Conservation (phyloP, 257 asterid genomes). For the Scutellaria minor region DNA sequence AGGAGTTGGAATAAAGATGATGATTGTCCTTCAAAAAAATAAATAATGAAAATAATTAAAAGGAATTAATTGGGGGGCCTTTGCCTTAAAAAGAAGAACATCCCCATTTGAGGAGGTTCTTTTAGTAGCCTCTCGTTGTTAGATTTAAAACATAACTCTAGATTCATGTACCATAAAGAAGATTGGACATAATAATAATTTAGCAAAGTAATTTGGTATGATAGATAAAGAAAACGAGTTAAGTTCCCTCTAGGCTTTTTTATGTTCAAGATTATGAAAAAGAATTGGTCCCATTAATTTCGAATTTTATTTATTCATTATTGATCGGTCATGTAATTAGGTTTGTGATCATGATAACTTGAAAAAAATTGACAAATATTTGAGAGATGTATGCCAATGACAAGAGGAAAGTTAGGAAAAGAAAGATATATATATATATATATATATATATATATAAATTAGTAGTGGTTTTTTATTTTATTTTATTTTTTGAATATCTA, state of each 20-base stretch:
- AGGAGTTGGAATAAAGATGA: slow-evolving; percentile 49
- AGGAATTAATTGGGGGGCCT: slow-evolving; percentile 41
- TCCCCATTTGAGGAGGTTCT: slow-evolving; percentile 49
- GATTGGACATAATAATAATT: slow-evolving; percentile 30
- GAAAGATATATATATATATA: too few relatives aligned
- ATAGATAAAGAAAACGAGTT: not conserved
- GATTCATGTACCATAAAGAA: slow-evolving; percentile 39
- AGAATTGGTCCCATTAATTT: not conserved
- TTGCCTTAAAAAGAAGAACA: slow-evolving; percentile 58
- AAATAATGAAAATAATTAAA: not conserved
- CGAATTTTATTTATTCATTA: not conserved
- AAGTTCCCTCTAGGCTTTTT: slow-evolving; percentile 2
- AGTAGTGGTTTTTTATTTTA: too few relatives aligned
- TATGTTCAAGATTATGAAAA: not conserved
- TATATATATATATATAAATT: too few relatives aligned
- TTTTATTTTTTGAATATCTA: too few relatives aligned
- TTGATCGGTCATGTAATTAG: not conserved
- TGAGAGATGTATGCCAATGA: too few relatives aligned
- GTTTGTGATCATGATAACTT: not conserved
- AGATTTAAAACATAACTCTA: slow-evolving; percentile 34
- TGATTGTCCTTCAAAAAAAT: slow-evolving; percentile 45
- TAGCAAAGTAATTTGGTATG: slow-evolving; percentile 34
- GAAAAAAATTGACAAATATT: not conserved
- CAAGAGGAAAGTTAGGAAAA: too few relatives aligned
- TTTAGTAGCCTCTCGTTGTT: slow-evolving; percentile 21